Base-by-base conservation (phyloP, 2,329 filamentous ascomycete genomes). In the Blastomyces parvus region DNA sequence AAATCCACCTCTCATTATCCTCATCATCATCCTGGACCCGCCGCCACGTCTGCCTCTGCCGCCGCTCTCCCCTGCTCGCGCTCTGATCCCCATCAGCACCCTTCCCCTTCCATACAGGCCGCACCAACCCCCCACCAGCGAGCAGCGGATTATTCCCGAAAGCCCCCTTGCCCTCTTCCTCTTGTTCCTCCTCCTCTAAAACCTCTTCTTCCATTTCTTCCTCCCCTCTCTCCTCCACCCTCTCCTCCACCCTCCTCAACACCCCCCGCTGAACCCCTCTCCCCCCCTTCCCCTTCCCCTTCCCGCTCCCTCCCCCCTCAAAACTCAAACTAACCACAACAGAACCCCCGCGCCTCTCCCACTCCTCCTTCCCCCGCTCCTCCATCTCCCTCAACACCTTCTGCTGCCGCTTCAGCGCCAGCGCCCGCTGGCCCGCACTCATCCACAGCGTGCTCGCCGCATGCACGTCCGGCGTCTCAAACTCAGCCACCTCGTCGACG, bases 311-410 rank as follows among this genome's bases (percentile, higher is more conserved):
- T n/a, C 88, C 88, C 0, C 87, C 88, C 9, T 87, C 86, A 0
- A 96, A 78, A 72, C 96, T 91, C 65, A 96, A 89, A 71, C 89
- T 93, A 67, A 95, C 84, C 0, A 97, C 88, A 65, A 94, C 87
- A 11, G 33, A n/a, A 8, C 53, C 33, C 69, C 84, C 85, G 64
- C 90, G 83, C 82, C 93, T 96, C 78, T 97, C 92, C 75, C 91
- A 96, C 66, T 95, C 92, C 0, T 91, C 91, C 60, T 84, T 81
- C 3, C 88, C 87, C 68, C 88, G 89, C 86, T 91, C 95, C 70
- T 96, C 90, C 81, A 94, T 87, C 75, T 96, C 90, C 5, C 90
- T 81, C 68, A 96, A 76, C 3, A 92, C 79, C 73, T 89, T 90
- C 76, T 96, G 91, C 76, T 96, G 92, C 64, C 86, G 84, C 76